A percentile compares a stretch with the other conserved stretches of the same genome.
Conservation (phyloP, 1,139 yeast species). For the Debaryomycetaceae sp. region DNA sequence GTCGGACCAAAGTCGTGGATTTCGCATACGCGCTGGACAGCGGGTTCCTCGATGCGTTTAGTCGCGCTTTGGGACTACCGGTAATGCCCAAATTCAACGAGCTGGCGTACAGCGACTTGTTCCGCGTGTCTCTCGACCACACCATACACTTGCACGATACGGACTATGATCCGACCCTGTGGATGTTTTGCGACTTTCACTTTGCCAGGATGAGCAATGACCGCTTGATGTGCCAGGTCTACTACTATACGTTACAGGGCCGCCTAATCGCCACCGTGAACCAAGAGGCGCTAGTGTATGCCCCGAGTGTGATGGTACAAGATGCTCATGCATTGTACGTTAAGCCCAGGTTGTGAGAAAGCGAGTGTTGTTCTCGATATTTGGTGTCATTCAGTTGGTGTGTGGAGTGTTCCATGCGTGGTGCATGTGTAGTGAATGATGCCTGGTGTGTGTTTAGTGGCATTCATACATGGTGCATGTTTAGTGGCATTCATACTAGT, state of each 20-base stretch:
- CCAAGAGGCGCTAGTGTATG: conserved; percentile 27
- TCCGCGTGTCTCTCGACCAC: conserved; percentile 34
- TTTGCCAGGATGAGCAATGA: conserved; percentile 26
- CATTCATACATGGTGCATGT: no score
- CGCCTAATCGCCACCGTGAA: conserved; percentile 19
- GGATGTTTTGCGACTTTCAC: conserved; percentile 28
- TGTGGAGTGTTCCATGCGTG: no score
- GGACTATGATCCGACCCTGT: conserved; percentile 25
- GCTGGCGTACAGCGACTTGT: conserved; percentile 9
- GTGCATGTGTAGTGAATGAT: no score
- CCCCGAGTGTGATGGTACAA: neutral
- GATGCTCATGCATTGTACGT: neutral
- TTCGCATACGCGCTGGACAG: conserved; percentile 14
- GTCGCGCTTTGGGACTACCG: conserved; percentile 17
- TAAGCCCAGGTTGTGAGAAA: neutral
- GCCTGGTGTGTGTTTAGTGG: no score
- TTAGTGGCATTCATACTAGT: no score
- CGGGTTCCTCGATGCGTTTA: conserved; percentile 15
- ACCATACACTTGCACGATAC: conserved; percentile 26
- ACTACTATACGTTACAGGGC: conserved; percentile 19
- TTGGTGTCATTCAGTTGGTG: no score
- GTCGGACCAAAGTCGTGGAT: conserved; percentile 11
- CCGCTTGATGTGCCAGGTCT: conserved; percentile 19
- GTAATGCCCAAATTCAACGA: conserved; percentile 1
- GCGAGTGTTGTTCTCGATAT: no score